A percentile compares a stretch with the other conserved stretches of the same genome.
Evolutionary conservation across 2,329 filamentous ascomycete species (phyloP).

Genomic region (Penicillium sp.): DNA sequence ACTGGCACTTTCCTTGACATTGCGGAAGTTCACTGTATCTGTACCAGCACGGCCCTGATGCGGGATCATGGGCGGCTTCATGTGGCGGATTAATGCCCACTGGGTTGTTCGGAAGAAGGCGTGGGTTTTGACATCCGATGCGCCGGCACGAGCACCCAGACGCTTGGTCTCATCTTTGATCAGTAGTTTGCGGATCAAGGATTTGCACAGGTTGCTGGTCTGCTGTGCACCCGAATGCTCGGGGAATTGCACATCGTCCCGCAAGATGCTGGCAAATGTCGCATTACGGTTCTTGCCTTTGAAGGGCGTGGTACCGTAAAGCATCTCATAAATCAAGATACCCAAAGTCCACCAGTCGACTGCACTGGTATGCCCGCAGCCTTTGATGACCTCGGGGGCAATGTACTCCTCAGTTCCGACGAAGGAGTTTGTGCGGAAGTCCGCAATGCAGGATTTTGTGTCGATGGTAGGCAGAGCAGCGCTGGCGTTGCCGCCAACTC

Average conservation of each 20-base stretch:
- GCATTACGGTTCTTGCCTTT: slow-evolving; percentile 99
- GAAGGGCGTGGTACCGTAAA: slow-evolving; percentile 97
- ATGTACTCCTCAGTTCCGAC: slow-evolving; percentile 99
- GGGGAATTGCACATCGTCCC: slow-evolving; percentile 94
- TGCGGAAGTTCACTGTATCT: slow-evolving; percentile 95
- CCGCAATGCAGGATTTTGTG: slow-evolving; percentile 95
- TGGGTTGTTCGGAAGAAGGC: slow-evolving; percentile 95
- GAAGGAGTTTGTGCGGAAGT: slow-evolving; percentile 98
- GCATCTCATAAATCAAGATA: slow-evolving; percentile 97
- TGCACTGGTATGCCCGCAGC: slow-evolving; percentile 94
- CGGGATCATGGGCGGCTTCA: slow-evolving; percentile 96
- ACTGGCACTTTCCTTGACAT: slow-evolving; percentile 95
- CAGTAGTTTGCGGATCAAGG: slow-evolving; percentile 88
- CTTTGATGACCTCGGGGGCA: slow-evolving; percentile 97
- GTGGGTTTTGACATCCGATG: slow-evolving; percentile 93
- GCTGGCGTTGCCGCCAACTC: slow-evolving; percentile 74
- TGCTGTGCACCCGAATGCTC: slow-evolving; percentile 80
- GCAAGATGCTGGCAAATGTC: slow-evolving; percentile 94
- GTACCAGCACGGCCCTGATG: slow-evolving; percentile 77
- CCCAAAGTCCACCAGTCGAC: slow-evolving; percentile 99
- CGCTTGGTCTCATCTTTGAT: slow-evolving; percentile 97
- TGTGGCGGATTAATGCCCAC: slow-evolving; percentile 95
- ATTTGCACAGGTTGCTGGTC: slow-evolving; percentile 94
- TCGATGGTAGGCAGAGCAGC: slow-evolving; percentile 94
- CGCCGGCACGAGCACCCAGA: slow-evolving; percentile 87